Evolutionary conservation across 352 stramenopile species (phyloP), one percentile per base, ranked within the genome.

Genomic region (Aphanomyces invadans): DNA sequence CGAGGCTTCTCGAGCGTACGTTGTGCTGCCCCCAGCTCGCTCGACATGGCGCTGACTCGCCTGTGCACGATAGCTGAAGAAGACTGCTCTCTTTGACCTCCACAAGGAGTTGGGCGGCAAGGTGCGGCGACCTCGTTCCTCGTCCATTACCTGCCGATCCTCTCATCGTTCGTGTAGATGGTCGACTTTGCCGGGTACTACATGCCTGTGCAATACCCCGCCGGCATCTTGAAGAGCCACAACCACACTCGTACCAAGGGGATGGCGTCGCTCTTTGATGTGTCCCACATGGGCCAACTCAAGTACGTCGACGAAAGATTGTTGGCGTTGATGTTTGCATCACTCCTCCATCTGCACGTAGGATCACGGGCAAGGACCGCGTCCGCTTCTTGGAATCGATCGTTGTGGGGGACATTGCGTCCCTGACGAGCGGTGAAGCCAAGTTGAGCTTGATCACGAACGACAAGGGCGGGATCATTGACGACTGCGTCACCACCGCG

Each of bases 231-330:
- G 72, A 97, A 98, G 75, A 97, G 89, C 77, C 72, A 97, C 67
- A 81, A 85, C 60, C 84, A 92, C 79, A 95, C 83, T 46, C 84
- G 83, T 29, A 74, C 75, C 42, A 29, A 73, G 3, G 76, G 76
- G 64, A 78, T 88, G 53, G 87, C 93, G 19, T 94, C 87, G 59
- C 78, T 99, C 25, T 99, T 99, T 76, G 97, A 99, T 78, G 97
- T 99, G 32, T 98, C 90, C 36, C 97, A 99, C 82, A 99, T 99
- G 97, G 97, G 97, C 33, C 96, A 99, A 78, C 72, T 90, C 72
- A 83, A 79, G 55, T 75, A 56, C 29, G 26, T 57, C 3, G 15
- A 12, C 15, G 44, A 71, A 15, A 25, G 39, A 51, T 69, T 26
- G n/a, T n/a, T 4, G n/a, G n/a, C 31, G 5, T 54, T 7, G 10